Evolutionary conservation across 2,329 filamentous ascomycete species (phyloP).

Genomic region (Septoria petroselini): DNA sequence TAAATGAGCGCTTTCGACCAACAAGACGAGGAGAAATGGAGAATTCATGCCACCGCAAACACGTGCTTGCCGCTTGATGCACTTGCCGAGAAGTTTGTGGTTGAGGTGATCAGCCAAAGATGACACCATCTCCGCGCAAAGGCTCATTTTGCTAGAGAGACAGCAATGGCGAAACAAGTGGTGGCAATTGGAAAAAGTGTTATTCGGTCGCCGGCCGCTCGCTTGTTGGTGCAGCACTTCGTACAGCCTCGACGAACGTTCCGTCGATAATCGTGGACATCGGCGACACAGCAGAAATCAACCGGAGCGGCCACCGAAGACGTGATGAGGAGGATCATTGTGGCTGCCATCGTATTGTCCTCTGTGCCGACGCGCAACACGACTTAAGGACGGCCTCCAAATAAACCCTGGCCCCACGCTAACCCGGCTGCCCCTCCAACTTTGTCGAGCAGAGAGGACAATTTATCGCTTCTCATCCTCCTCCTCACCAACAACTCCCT

Average conservation of each 20-base stretch:
- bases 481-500: constrained; percentile 1
- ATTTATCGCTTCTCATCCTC: constrained; percentile 8
- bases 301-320: too few relatives aligned
- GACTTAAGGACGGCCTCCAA: background rate
- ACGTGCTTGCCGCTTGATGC: background rate
- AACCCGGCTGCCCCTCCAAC: background rate
- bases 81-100: constrained; percentile 4
- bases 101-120: background rate
- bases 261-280: background rate
- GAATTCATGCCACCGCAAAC: background rate
- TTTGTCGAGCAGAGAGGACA: background rate
- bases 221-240: background rate
- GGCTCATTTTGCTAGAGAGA: background rate
- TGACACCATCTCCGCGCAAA: constrained; percentile 7
- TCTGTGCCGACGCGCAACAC: background rate
- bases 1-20: too few relatives aligned
- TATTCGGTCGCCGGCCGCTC: constrained; percentile 7
- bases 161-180: constrained; percentile 6
- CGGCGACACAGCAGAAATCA: too few relatives aligned
- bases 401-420: constrained; percentile 6
- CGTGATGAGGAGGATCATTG: background rate
- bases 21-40: too few relatives aligned
- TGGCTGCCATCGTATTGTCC: constrained; percentile 4
- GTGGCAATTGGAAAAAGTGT: background rate
- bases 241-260: background rate